These are phyloP conservation scores for Penicillium sp. DNA, from an alignment of 2,329 filamentous ascomycete genomes.

Conservation along the genomic window DNA sequence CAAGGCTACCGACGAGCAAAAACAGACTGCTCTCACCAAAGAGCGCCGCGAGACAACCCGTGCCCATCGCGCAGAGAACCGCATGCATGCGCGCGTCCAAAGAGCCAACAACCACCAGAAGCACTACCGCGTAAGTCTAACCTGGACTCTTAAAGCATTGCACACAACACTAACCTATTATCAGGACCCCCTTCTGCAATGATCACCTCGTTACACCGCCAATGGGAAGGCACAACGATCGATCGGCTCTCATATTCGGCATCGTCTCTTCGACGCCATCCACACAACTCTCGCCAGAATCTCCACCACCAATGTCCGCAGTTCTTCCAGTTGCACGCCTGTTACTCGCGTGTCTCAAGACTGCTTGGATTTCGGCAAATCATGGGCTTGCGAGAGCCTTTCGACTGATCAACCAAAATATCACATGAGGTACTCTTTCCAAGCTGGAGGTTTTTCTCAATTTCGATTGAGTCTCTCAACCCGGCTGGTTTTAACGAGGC, in stretches of 20 bases:
- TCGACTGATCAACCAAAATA: background rate
- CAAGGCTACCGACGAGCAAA: slow-evolving; percentile 75
- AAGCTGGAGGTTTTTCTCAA: slow-evolving; percentile 3
- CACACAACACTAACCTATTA: slow-evolving; percentile 18
- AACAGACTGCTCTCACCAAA: slow-evolving; percentile 63
- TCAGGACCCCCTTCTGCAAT: slow-evolving; percentile 57
- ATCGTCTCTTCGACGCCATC: slow-evolving; percentile 1
- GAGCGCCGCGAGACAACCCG: slow-evolving; percentile 70
- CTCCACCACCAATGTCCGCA: slow-evolving; percentile 3
- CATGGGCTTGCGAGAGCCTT: background rate
- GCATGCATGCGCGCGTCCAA: slow-evolving; percentile 70
- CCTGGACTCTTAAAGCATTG: background rate
- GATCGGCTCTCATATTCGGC: background rate
- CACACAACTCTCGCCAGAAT: background rate
- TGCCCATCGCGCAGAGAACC: slow-evolving; percentile 62
- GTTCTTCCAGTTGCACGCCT: background rate
- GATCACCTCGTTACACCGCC: slow-evolving; percentile 21
- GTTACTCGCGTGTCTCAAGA: background rate
- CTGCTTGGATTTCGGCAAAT: slow-evolving; percentile 1
- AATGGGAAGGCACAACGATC: background rate
- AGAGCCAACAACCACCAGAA: slow-evolving; percentile 76
- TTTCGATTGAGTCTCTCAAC: slow-evolving; percentile 5
- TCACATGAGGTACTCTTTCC: slow-evolving; percentile 9
- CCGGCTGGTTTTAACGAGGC: slow-evolving; percentile 12
- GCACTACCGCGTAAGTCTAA: slow-evolving; percentile 62